A percentile compares a stretch with the other conserved stretches of the same genome.
Evolutionary conservation across 345 rosid genomes (phyloP).

Genomic region (Draba incana): DNA sequence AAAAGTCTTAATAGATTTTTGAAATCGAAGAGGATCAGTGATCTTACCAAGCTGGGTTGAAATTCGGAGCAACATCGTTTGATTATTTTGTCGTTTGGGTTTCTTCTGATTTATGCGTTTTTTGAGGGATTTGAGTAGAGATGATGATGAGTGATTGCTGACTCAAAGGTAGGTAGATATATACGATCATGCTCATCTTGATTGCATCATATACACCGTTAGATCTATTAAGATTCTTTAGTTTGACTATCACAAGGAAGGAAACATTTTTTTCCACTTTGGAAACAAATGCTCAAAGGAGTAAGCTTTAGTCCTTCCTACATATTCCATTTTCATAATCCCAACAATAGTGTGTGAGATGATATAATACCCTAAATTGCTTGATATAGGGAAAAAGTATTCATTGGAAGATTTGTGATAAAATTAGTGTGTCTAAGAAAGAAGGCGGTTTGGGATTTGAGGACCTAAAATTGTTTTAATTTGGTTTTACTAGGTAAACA

Average conservation of each 20-base stretch:
- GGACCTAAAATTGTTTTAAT: too few relatives aligned
- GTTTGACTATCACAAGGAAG: neutral
- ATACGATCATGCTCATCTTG: neutral
- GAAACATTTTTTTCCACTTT: too few relatives aligned
- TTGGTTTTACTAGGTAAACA: too few relatives aligned
- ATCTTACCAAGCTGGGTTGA: slow-evolving; percentile 24
- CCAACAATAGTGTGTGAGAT: too few relatives aligned
- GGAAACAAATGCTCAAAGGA: too few relatives aligned
- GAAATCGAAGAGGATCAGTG: neutral
- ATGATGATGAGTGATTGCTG: slow-evolving; percentile 33
- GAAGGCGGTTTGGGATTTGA: too few relatives aligned
- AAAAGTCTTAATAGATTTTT: slow-evolving; percentile 1
- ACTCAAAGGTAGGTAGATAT: slow-evolving; percentile 13
- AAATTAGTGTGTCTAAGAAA: too few relatives aligned
- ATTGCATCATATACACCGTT: neutral
- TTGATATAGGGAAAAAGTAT: too few relatives aligned
- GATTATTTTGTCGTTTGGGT: neutral
- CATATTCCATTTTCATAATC: too few relatives aligned
- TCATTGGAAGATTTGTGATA: too few relatives aligned
- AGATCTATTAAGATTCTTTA: slow-evolving; percentile 10
- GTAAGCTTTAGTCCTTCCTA: too few relatives aligned
- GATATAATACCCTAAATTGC: too few relatives aligned
- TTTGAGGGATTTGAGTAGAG: neutral
- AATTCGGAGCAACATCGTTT: slow-evolving; percentile 25
- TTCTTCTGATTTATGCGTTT: neutral